Evolutionary conservation across 2,329 filamentous ascomycete genomes (phyloP).

Genomic region (Aspergillus niger): DNA sequence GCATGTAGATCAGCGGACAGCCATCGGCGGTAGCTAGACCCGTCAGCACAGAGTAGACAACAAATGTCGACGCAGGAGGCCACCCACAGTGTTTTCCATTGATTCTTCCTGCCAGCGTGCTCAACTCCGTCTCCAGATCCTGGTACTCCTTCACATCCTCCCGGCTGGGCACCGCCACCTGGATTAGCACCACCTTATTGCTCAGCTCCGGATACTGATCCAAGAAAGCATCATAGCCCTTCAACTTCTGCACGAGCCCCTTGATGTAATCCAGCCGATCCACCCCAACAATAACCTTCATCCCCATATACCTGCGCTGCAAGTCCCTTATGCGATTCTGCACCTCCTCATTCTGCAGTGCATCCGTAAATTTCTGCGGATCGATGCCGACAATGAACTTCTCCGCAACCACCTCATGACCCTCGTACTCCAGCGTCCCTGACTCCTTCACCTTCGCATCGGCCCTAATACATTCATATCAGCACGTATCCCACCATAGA

Average conservation of each 20-base stretch:
- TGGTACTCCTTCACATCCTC: conserved; percentile 94
- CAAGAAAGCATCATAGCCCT: conserved; percentile 88
- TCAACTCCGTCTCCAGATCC: conserved; percentile 85
- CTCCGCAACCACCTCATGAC: conserved; percentile 78
- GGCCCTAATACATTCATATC: conserved; percentile 26
- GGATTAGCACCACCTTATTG: conserved; percentile 87
- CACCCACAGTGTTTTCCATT: conserved; percentile 78
- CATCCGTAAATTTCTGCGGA: conserved; percentile 87
- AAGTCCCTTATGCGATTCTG: conserved; percentile 77
- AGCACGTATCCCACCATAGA: not conserved
- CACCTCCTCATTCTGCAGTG: conserved; percentile 73
- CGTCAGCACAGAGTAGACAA: not conserved
- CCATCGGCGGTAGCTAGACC: conserved; percentile 77
- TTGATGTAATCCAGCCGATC: conserved; percentile 97
- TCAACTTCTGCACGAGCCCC: conserved; percentile 89
- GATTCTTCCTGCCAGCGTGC: conserved; percentile 89
- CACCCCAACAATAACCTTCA: conserved; percentile 90
- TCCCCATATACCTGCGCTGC: conserved; percentile 79
- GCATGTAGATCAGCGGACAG: conserved; percentile 94
- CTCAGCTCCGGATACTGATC: conserved; percentile 92
- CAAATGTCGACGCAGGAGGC: too few relatives aligned
- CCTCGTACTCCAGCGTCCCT: conserved; percentile 76
- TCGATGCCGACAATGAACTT: conserved; percentile 96
- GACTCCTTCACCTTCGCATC: conserved; percentile 63
- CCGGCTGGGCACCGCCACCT: conserved; percentile 82